phyloP scores from a whole-genome alignment of 2,329 filamentous ascomycete species.

The Plenodomus biglobosus region DNA sequence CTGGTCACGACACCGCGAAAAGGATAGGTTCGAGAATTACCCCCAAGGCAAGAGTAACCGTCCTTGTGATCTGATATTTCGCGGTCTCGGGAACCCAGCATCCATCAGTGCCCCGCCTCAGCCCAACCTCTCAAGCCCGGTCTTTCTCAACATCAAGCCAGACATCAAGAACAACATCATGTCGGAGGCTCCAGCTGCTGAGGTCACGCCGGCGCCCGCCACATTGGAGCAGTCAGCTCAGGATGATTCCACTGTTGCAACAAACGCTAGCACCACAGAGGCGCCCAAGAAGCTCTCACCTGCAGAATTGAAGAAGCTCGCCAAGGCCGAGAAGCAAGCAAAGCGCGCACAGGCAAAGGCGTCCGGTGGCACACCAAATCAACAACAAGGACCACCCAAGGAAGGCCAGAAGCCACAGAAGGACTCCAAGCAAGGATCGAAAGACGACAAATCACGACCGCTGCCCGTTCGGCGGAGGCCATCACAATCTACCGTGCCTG shows the following conservation, averaged over 20 bases:
- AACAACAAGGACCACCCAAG: constrained; percentile 36
- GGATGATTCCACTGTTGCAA: constrained; percentile 13
- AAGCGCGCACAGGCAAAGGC: constrained; percentile 72
- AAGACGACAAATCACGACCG: constrained; percentile 38
- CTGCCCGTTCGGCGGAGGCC: constrained; percentile 36
- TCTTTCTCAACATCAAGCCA: constrained; percentile 1
- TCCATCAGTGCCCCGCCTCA: constrained; percentile 4
- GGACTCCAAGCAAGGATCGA: constrained; percentile 37
- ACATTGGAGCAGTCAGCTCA: constrained; percentile 12
- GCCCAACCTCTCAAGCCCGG: constrained; percentile 6
- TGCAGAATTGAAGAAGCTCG: constrained; percentile 83
- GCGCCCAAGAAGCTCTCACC: constrained; percentile 61
- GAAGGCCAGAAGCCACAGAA: constrained; percentile 41
- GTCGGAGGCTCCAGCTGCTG: constrained; percentile 27
- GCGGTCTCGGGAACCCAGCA: constrained; percentile 11
- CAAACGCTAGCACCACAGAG: constrained; percentile 28
- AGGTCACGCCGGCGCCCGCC: constrained; percentile 16
- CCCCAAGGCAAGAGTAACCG: constrained; percentile 1
- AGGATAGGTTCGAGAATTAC: not conserved
- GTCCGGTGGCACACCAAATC: constrained; percentile 33
- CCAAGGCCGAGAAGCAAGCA: constrained; percentile 89
- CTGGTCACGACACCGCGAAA: constrained; percentile 4
- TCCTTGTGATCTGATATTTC: not conserved
- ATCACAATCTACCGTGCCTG: constrained; percentile 32
- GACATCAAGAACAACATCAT: constrained; percentile 14